Evolutionary conservation across 2,329 filamentous ascomycete genomes (phyloP).

Genomic region (Botrytis hyacinthi): DNA sequence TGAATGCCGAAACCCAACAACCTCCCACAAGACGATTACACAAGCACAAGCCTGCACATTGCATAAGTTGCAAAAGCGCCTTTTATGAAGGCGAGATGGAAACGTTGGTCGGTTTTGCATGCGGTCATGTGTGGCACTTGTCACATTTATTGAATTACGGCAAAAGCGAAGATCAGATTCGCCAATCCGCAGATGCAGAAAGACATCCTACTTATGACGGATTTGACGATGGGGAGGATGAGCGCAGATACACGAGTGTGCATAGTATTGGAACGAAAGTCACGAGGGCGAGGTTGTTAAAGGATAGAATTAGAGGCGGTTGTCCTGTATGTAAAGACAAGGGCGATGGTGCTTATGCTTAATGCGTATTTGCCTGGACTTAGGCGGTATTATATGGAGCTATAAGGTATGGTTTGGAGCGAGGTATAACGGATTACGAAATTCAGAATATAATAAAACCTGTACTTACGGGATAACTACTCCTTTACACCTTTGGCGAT

Average conservation of each 20-base stretch:
- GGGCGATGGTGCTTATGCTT: conserved; percentile 10
- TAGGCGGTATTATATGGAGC: background rate
- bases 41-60: conserved; percentile 52
- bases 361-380: background rate
- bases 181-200: conserved; percentile 38
- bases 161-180: conserved; percentile 38
- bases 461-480: background rate
- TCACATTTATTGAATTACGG: conserved; percentile 60
- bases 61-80: conserved; percentile 55
- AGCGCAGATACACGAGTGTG: conserved; percentile 45
- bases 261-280: conserved; percentile 82
- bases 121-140: conserved; percentile 79
- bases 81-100: conserved; percentile 64
- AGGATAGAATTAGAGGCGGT: conserved; percentile 65
- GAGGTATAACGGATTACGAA: background rate
- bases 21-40: conserved; percentile 19
- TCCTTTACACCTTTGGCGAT: background rate
- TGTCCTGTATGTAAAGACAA: conserved; percentile 55
- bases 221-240: conserved; percentile 45
- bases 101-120: conserved; percentile 76
- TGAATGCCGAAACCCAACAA: conserved; percentile 24
- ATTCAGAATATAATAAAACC: conserved; percentile 22
- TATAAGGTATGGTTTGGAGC: conserved; percentile 2
- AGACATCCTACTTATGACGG: conserved; percentile 42
- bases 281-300: conserved; percentile 75